phyloP scores from a whole-genome alignment of 176 grass and related monocot species.

The Elymus sibiricus region DNA sequence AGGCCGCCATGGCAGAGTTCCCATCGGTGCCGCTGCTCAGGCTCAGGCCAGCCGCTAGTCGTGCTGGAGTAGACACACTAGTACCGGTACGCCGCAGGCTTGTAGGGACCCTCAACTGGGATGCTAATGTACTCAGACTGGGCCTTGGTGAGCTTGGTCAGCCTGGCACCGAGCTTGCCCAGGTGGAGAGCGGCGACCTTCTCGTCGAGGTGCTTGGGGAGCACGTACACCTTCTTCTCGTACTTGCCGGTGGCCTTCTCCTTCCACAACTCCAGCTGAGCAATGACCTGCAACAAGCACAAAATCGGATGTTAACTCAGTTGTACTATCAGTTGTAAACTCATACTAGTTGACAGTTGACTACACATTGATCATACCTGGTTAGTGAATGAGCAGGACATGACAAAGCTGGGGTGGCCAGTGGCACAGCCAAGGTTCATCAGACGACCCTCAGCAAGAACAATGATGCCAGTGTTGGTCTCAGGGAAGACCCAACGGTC shows the following conservation, averaged over 20 bases:
- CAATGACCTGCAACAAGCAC: constrained; percentile 70
- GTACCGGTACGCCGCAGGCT: constrained; percentile 84
- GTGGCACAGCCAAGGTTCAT: constrained; percentile 98
- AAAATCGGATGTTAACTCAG: background rate
- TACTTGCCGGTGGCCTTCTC: constrained; percentile 87
- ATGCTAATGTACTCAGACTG: constrained; percentile 84
- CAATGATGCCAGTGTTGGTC: constrained; percentile 81
- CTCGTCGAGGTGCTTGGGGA: constrained; percentile 95
- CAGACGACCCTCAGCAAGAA: constrained; percentile 94
- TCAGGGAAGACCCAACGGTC: constrained; percentile 98
- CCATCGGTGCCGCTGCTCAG: background rate
- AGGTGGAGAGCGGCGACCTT: constrained; percentile 95
- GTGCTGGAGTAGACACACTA: constrained; percentile 25
- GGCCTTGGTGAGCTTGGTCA: constrained; percentile 70
- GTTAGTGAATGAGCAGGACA: constrained; percentile 99
- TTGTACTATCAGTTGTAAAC: background rate
- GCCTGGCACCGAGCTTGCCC: constrained; percentile 82
- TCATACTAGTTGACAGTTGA: background rate
- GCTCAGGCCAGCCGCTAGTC: background rate
- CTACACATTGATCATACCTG: constrained; percentile 38
- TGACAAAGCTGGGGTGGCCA: constrained; percentile 97
- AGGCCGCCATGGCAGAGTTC: background rate
- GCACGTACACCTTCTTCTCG: constrained; percentile 96
- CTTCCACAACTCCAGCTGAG: constrained; percentile 94
- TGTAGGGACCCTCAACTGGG: constrained; percentile 83